phyloP scores from a whole-genome alignment of 495 filamentous ascomycete genomes.

The Penicillium canariense region DNA sequence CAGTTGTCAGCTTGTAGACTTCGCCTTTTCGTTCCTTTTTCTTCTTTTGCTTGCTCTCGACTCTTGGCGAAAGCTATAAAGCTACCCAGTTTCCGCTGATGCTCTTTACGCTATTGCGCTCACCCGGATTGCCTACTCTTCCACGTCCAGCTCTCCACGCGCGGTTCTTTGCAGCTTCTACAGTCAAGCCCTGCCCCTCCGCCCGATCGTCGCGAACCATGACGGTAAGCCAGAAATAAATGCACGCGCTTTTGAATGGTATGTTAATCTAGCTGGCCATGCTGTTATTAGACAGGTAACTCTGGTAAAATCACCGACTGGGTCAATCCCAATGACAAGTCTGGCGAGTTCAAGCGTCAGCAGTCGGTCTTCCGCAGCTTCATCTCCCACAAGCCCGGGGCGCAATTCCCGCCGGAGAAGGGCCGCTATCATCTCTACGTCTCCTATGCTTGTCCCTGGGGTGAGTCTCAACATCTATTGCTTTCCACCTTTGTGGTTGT shows the following conservation, averaged over 20 bases:
- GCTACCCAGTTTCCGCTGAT: slow-evolving; percentile 20
- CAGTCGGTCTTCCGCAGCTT: slow-evolving; percentile 67
- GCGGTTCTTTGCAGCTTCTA: slow-evolving; percentile 14
- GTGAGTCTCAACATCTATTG: slow-evolving; percentile 31
- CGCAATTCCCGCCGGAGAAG: slow-evolving; percentile 65
- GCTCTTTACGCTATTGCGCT: slow-evolving; percentile 28
- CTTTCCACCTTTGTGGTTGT: neutral
- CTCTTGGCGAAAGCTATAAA: slow-evolving; percentile 11
- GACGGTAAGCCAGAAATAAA: slow-evolving; percentile 32
- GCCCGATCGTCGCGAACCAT: slow-evolving; percentile 34
- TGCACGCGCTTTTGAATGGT: neutral
- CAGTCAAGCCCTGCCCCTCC: slow-evolving; percentile 22
- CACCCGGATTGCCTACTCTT: slow-evolving; percentile 21
- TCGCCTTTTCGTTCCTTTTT: slow-evolving; percentile 5
- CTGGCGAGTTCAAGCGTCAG: slow-evolving; percentile 88
- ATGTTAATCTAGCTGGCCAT: neutral
- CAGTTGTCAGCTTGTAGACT: neutral
- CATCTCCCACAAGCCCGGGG: slow-evolving; percentile 62
- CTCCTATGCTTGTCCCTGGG: slow-evolving; percentile 72
- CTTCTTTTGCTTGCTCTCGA: neutral
- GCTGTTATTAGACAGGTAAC: slow-evolving; percentile 30
- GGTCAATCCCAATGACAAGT: slow-evolving; percentile 69
- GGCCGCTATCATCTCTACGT: slow-evolving; percentile 70
- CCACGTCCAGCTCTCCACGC: slow-evolving; percentile 16
- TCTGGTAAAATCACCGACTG: slow-evolving; percentile 69